A percentile compares a stretch with the other conserved stretches of the same genome.
phyloP scores from a whole-genome alignment of 805 yeast species.

The Yarrowia sp. region DNA sequence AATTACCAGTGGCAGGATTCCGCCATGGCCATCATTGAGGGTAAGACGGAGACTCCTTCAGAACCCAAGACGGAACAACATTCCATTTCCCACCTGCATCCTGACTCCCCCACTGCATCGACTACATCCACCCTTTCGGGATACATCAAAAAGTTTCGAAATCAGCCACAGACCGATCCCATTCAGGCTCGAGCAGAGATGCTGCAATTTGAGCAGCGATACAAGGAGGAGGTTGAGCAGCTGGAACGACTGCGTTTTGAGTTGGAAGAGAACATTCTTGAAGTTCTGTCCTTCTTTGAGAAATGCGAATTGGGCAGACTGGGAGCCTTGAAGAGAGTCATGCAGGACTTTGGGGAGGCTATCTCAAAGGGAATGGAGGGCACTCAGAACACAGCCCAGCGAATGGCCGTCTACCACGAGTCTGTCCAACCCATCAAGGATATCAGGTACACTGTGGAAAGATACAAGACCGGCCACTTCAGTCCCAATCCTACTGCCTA shows the following conservation, averaged over 20 bases:
- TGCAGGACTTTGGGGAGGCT: slow-evolving; percentile 57
- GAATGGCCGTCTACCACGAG: slow-evolving; percentile 38
- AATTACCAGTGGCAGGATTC: slow-evolving; percentile 71
- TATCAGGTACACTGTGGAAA: slow-evolving; percentile 54
- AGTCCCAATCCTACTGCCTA: slow-evolving; percentile 67
- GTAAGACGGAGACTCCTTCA: neutral
- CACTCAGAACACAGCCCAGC: slow-evolving; percentile 14
- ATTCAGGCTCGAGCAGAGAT: neutral
- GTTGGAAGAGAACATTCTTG: slow-evolving; percentile 62
- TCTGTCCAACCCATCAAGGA: slow-evolving; percentile 63
- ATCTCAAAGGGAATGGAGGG: slow-evolving; percentile 44
- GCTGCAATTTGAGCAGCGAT: slow-evolving; percentile 47
- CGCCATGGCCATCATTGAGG: neutral
- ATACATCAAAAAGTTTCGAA: slow-evolving; percentile 8
- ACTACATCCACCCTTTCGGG: neutral
- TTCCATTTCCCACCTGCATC: neutral
- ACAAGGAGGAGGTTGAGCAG: slow-evolving; percentile 50
- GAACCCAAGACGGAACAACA: neutral
- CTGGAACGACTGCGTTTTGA: slow-evolving; percentile 64
- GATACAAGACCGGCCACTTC: slow-evolving; percentile 66
- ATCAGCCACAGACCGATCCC: slow-evolving; percentile 7
- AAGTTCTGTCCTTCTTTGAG: slow-evolving; percentile 65
- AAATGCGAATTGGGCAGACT: slow-evolving; percentile 70
- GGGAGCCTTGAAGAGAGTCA: slow-evolving; percentile 59
- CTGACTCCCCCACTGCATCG: neutral